These are phyloP conservation scores for Wickerhamomyces silvicola DNA, from an alignment of 805 yeast species.

Conservation along the genomic window DNA sequence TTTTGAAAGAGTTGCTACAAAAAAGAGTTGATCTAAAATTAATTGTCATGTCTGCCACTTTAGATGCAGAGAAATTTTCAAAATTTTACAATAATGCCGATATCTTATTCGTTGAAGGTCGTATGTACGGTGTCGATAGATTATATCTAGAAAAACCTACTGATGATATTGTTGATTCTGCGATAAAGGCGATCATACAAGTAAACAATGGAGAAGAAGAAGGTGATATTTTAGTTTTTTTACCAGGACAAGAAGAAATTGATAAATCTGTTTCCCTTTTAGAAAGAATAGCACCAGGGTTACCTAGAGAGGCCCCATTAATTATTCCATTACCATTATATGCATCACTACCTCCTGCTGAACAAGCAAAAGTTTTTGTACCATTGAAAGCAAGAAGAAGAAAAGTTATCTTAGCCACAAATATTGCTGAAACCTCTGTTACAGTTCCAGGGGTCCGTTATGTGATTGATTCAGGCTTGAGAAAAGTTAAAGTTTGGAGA, in stretches of 20 bases:
- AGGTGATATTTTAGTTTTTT: conserved; percentile 89
- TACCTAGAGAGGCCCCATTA: conserved; percentile 71
- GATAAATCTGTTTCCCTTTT: conserved; percentile 71
- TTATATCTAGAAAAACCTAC: conserved; percentile 56
- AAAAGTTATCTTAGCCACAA: conserved; percentile 86
- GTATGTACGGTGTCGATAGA: conserved; percentile 77
- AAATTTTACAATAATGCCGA: conserved; percentile 73
- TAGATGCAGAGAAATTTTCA: conserved; percentile 85
- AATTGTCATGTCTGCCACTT: conserved; percentile 93
- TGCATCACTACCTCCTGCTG: conserved; percentile 85
- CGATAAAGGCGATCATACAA: conserved; percentile 69
- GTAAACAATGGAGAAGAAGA: conserved; percentile 64
- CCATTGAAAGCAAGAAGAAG: conserved; percentile 60
- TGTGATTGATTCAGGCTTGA: conserved; percentile 86
- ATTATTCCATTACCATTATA: conserved; percentile 79
- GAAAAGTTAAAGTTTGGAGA: conserved; percentile 93
- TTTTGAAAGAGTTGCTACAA: conserved; percentile 59
- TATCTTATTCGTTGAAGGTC: conserved; percentile 84
- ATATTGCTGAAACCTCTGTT: conserved; percentile 96
- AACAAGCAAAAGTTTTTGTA: conserved; percentile 76
- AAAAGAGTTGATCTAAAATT: conserved; percentile 55
- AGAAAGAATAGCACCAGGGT: conserved; percentile 50
- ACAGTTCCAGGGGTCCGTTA: conserved; percentile 93
- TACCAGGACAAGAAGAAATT: conserved; percentile 97
- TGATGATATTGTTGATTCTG: conserved; percentile 80